Evolutionary conservation across 2,329 filamentous ascomycete genomes (phyloP).

Genomic region (Zasmidium angulare): DNA sequence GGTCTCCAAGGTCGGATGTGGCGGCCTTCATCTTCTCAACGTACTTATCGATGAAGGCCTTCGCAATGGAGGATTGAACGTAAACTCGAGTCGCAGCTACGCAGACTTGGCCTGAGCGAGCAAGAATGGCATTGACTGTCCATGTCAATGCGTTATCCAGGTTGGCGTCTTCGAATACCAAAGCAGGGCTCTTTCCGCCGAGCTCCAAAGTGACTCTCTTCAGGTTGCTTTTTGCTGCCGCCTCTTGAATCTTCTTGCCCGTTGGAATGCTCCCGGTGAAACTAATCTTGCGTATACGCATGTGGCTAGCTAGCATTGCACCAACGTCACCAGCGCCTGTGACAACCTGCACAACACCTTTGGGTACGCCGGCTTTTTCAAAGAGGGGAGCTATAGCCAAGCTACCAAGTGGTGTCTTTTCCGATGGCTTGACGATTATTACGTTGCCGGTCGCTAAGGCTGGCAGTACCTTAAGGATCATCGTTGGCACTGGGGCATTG

Average conservation of each 20-base stretch:
- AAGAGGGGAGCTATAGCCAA: conserved; percentile 59
- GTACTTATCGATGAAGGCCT: conserved; percentile 41
- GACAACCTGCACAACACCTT: conserved; percentile 60
- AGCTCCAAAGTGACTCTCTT: conserved; percentile 63
- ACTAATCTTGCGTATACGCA: conserved; percentile 59
- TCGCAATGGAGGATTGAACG: conserved; percentile 54
- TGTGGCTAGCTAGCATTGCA: conserved; percentile 58
- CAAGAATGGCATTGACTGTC: conserved; percentile 45
- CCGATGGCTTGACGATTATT: conserved; percentile 40
- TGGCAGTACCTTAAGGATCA: conserved; percentile 55
- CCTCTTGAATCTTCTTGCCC: conserved; percentile 60
- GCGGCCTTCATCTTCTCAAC: conserved; percentile 45
- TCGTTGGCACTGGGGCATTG: conserved; percentile 55
- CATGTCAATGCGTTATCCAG: conserved; percentile 39
- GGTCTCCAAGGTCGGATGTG: conserved; percentile 37
- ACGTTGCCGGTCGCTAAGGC: conserved; percentile 52
- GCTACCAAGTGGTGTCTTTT: conserved; percentile 57
- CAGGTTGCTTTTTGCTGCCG: conserved; percentile 52
- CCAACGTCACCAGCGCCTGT: conserved; percentile 61
- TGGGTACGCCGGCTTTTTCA: conserved; percentile 57
- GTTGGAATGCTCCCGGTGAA: conserved; percentile 63
- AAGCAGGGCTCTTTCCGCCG: conserved; percentile 60
- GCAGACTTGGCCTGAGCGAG: conserved; percentile 56
- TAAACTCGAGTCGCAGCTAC: conserved; percentile 56
- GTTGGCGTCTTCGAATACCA: conserved; percentile 59